Evolutionary conservation across 2,329 filamentous ascomycete genomes (phyloP), one percentile per base, ranked within the genome.

Genomic region (Didymella segeticola): DNA sequence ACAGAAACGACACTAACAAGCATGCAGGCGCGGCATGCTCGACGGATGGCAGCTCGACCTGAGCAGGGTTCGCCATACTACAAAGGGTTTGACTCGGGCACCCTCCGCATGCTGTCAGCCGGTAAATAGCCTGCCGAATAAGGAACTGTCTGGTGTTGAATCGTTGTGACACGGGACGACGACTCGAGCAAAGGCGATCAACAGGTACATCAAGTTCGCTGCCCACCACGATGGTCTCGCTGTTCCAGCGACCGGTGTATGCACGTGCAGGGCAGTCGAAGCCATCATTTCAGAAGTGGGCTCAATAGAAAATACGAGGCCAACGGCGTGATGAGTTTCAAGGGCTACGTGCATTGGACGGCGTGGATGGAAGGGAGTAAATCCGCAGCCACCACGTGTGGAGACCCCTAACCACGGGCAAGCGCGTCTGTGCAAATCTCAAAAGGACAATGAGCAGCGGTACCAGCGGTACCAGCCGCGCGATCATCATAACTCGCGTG

Each of bases 381-480:
- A 36, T 41, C 33, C 47, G 47, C 53, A 54, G 56, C 61, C 60
- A 62, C 62, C 61, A 66, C 60, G 59, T 64, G 62, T 55, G 46
- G 53, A 60, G 41, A 27, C 48, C 38, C 54, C 57, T 52, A 39
- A 17, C 43, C 46, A 39, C 47, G 47, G 52, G 50, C 54, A 43
- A 43, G 39, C 43, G 37, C 51, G 57, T 57, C 59, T 58, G 59
- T 59, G 56, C 59, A 57, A 43, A 27, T 36, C 61, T 52, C 27
- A 53, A 56, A 48, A 39, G 33, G 57, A 50, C 51, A 47, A 46
- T 45, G 56, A 67, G 55, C 54, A 45, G 22, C 53, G 39, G 48
- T 50, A 58, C 47, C 52, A 57, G 53, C 58, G 56, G 56, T 57
- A 49, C 56, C 53, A 58, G 23, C 61, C 56, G 57, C 53, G 51